phyloP scores from a whole-genome alignment of 495 filamentous ascomycete genomes.

The Friedmanniomyces endolithicus region DNA sequence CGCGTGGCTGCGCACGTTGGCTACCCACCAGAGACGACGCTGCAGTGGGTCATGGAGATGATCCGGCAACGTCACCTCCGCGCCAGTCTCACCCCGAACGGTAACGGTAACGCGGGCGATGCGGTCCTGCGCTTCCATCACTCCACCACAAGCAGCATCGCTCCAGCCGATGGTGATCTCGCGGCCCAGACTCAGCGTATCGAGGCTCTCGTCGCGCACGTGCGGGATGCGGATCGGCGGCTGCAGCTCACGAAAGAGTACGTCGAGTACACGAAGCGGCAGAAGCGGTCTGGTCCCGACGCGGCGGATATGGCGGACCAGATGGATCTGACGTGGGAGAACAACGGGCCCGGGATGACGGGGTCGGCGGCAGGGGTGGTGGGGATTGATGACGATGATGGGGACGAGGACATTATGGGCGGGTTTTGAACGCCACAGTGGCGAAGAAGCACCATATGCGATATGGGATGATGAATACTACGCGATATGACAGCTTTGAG shows the following conservation, averaged over 20 bases:
- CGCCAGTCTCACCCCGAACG: constrained; percentile 18
- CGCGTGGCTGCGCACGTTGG: constrained; percentile 23
- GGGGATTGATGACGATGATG: not conserved
- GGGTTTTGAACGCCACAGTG: not conserved
- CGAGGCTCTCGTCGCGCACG: constrained; percentile 22
- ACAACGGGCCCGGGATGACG: constrained; percentile 21
- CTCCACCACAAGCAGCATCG: constrained; percentile 2
- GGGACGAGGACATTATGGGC: not conserved
- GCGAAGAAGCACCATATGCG: not conserved
- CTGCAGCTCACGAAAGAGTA: constrained; percentile 29
- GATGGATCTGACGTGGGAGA: constrained; percentile 17
- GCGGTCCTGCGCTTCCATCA: constrained; percentile 27
- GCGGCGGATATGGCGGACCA: constrained; percentile 21
- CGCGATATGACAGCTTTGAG: not conserved
- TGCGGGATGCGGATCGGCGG: constrained; percentile 26
- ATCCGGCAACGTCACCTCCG: constrained; percentile 22
- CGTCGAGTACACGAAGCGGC: constrained; percentile 22
- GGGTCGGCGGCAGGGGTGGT: not conserved
- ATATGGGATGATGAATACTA: not conserved
- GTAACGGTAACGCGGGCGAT: not conserved
- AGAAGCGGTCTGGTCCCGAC: constrained; percentile 16
- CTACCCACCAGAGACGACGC: constrained; percentile 10
- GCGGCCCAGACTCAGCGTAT: constrained; percentile 25
- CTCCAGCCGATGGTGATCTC: constrained; percentile 17
- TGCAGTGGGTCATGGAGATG: constrained; percentile 21